A percentile compares a stretch with the other conserved stretches of the same genome.
phyloP scores from a whole-genome alignment of 352 stramenopile genomes.

The Phytophthora agathidicida region DNA sequence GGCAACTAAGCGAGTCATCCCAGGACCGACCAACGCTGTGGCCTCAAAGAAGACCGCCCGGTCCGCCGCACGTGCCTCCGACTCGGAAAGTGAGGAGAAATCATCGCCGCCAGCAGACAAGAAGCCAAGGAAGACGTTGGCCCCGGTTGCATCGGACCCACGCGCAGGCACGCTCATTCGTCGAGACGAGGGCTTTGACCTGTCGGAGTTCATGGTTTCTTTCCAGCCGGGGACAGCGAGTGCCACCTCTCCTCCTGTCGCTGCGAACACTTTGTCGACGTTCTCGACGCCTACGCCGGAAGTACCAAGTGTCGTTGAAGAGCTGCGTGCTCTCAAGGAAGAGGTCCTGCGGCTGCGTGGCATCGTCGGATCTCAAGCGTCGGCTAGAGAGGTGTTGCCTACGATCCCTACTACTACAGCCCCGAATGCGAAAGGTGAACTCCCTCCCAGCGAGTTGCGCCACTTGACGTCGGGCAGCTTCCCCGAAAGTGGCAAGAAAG shows the following conservation, averaged over 20 bases:
- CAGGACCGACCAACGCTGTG: too few relatives aligned
- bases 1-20: neutral
- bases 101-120: neutral
- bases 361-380: neutral
- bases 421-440: neutral
- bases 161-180: neutral
- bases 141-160: too few relatives aligned
- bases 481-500: conserved; percentile 15
- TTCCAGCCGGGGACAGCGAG: neutral
- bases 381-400: too few relatives aligned
- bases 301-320: neutral
- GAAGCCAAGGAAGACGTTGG: conserved; percentile 2
- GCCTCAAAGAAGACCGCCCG: neutral
- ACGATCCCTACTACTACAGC: too few relatives aligned
- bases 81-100: neutral
- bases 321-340: conserved; percentile 2
- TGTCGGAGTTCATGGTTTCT: conserved; percentile 7
- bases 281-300: too few relatives aligned
- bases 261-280: neutral
- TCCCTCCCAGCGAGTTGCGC: neutral
- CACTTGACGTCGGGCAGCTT: conserved; percentile 11
- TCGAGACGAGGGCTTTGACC: conserved; percentile 4
- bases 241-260: neutral
- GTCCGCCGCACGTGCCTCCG: neutral
- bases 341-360: neutral